Percentiles rank a stretch among this genome's conserved stretches.
These are phyloP conservation scores for Claviceps maximensis DNA, from an alignment of 2,329 filamentous ascomycete genomes.

Conservation along the genomic window DNA sequence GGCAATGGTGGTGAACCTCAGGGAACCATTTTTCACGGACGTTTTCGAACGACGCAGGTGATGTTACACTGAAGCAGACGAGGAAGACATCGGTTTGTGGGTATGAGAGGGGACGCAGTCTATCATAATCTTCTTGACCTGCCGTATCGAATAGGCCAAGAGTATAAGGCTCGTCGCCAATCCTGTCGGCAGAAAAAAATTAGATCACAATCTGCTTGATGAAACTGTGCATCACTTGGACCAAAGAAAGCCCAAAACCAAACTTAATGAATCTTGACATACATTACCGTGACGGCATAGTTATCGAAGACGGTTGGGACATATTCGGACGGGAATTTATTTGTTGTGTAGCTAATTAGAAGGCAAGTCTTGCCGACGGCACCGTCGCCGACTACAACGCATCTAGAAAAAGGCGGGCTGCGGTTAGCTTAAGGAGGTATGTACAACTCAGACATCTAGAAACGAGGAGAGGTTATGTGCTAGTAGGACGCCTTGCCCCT, in stretches of 20 bases:
- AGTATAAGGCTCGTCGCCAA: constrained; percentile 96
- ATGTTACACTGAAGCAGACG: constrained; percentile 96
- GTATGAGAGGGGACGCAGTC: constrained; percentile 89
- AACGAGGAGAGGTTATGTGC: neutral
- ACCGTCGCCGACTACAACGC: constrained; percentile 98
- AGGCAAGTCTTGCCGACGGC: constrained; percentile 98
- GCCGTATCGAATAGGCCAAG: constrained; percentile 96
- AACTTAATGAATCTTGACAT: constrained; percentile 32
- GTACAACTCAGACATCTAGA: neutral
- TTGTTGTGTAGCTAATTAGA: constrained; percentile 97
- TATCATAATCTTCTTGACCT: constrained; percentile 98
- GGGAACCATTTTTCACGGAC: constrained; percentile 98
- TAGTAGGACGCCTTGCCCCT: neutral
- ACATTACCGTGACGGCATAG: constrained; percentile 99
- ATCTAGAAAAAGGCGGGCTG: constrained; percentile 39
- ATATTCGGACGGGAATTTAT: constrained; percentile 99
- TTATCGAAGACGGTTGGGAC: constrained; percentile 99
- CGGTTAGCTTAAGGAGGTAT: neutral
- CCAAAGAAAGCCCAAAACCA: neutral
- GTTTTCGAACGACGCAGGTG: constrained; percentile 96
- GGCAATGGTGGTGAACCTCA: constrained; percentile 96
- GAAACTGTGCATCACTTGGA: neutral
- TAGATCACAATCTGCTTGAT: constrained; percentile 4
- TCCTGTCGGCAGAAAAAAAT: constrained; percentile 45
- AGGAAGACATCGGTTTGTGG: constrained; percentile 98